phyloP scores from a whole-genome alignment of 2,329 filamentous ascomycete genomes.

The Aspergillus ibericus region DNA sequence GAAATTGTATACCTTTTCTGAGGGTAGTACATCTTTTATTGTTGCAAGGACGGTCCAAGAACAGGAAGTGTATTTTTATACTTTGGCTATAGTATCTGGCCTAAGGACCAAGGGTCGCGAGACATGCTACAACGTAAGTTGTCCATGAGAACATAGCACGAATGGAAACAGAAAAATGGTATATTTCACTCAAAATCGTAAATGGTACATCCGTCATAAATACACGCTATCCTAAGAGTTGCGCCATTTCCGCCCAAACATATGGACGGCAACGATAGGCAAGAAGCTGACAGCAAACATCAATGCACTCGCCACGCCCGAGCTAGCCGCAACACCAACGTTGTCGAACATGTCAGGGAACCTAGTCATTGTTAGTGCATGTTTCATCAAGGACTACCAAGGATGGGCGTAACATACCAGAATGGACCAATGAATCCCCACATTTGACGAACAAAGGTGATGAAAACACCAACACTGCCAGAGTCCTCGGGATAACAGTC shows the following conservation, averaged over 20 bases:
- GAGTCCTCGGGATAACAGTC: constrained; percentile 58
- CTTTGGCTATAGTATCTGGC: neutral
- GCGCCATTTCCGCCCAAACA: constrained; percentile 15
- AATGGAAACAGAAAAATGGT: neutral
- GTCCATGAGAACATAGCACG: neutral
- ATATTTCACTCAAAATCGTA: neutral
- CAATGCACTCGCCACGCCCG: constrained; percentile 29
- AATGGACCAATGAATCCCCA: constrained; percentile 42
- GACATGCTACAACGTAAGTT: neutral
- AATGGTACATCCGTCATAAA: neutral
- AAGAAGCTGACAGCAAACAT: constrained; percentile 25
- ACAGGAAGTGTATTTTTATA: too few species aligned
- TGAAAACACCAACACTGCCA: constrained; percentile 59
- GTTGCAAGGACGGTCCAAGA: too few species aligned
- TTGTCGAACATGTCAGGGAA: constrained; percentile 38
- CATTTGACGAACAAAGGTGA: constrained; percentile 55
- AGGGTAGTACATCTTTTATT: too few species aligned
- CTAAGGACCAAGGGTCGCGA: neutral
- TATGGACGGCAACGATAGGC: constrained; percentile 15
- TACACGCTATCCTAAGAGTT: neutral
- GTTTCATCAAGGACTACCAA: neutral
- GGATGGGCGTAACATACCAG: constrained; percentile 27
- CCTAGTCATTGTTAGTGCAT: constrained; percentile 24
- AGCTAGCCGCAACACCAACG: constrained; percentile 34
- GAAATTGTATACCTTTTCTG: too few species aligned